Conservation (phyloP, 2,329 filamentous ascomycete species). For the Colletotrichum eremochloae region DNA sequence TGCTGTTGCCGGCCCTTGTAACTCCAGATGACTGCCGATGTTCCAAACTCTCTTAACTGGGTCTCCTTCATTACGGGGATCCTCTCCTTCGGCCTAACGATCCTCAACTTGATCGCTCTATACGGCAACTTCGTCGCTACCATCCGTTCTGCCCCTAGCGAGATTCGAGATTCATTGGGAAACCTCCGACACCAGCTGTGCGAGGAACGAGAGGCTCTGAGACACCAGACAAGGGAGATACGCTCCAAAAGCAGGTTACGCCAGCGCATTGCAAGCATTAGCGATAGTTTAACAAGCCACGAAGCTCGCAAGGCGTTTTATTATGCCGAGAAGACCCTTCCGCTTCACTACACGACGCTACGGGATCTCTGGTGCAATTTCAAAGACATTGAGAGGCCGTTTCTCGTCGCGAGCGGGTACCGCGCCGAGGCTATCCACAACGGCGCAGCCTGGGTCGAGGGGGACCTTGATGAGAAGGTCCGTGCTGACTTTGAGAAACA, state of each 20-base stretch:
- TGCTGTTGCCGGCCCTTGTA: background rate
- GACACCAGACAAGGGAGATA: constrained; percentile 34
- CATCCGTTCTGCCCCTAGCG: constrained; percentile 15
- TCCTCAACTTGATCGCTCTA: constrained; percentile 35
- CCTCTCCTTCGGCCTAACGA: constrained; percentile 34
- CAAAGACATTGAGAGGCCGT: constrained; percentile 38
- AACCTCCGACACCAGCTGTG: constrained; percentile 37
- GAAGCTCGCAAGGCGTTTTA: constrained; percentile 28
- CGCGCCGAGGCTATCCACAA: constrained; percentile 37
- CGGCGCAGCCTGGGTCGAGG: constrained; percentile 33
- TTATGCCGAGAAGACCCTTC: constrained; percentile 32
- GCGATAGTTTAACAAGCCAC: constrained; percentile 8
- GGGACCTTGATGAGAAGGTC: constrained; percentile 38
- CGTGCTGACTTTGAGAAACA: constrained; percentile 34
- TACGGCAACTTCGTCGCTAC: constrained; percentile 38
- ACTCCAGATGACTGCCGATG: constrained; percentile 24
- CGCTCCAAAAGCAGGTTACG: constrained; percentile 26
- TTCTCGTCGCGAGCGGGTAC: constrained; percentile 35
- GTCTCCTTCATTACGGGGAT: constrained; percentile 39
- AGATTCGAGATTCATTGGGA: constrained; percentile 35
- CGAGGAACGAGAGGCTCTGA: constrained; percentile 37
- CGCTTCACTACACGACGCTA: constrained; percentile 37
- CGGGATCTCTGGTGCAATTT: constrained; percentile 36
- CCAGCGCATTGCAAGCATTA: background rate
- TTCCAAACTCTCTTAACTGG: constrained; percentile 38